Base-by-base conservation (phyloP, 2,329 filamentous ascomycete species). In the Phialemoniopsis sp. region DNA sequence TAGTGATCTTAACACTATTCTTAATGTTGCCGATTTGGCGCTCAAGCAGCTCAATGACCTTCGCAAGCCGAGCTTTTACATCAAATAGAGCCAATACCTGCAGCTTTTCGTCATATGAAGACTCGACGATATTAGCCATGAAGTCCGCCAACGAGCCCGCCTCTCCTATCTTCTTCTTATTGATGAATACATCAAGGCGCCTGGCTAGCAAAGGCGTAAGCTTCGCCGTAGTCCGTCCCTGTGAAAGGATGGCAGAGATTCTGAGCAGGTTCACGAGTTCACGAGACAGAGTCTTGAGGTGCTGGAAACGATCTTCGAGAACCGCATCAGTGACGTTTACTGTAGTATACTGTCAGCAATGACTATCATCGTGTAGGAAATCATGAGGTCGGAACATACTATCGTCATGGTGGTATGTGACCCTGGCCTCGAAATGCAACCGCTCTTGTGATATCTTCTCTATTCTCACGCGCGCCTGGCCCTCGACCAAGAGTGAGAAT, bases 81-180 rank as follows among this genome's bases (percentile, higher is more conserved):
- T 90, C 82, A 5, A 94, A 64, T 1, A 89, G 82, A n/a, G 88
- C 80, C 29, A 98, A 70, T 13, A 98, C 79, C 40, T 87, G 80
- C 39, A 98, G 73, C 62, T 95, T 96, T 57, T 98, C 93, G 59
- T 95, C 89, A 47, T 94, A 86, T 9, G 81, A 85, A 37, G 86
- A 83, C 46, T 95, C 89, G 3, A 95, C 79, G 17, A 97, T 78
- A 57, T 95, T 95, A 30, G 89, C 85, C 89, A 98, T 96, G 59
- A 97, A 97, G 59, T 98, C 93, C 7, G 93, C 91, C 9, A 98
- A 73, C 8, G 81, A 69, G 3, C 91, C 91, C 2, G 90, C 90
- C 50, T 97, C 89, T 32, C 79, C 72, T 37, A 93, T 60, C 43
- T 89, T 82, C 57, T 93, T 94, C 59, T 85, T 82, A 26, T 82